Evolutionary conservation across 805 yeast genomes (phyloP).

Genomic region (Saccharomycopsis guyanensis): DNA sequence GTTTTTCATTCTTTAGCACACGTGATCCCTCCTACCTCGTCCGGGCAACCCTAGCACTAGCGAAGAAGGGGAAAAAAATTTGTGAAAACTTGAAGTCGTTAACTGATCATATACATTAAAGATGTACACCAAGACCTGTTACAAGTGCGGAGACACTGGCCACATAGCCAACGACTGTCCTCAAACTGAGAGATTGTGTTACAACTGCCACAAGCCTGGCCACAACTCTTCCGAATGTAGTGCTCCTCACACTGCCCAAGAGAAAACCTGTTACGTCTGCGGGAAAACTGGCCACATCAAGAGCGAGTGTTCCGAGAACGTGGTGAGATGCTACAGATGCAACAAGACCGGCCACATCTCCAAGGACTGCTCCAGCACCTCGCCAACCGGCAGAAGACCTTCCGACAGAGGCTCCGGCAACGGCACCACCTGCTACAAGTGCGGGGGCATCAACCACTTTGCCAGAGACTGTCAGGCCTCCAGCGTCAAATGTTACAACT

Average conservation of each 20-base stretch:
- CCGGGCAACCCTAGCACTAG: background rate
- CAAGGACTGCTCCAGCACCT: conserved; percentile 55
- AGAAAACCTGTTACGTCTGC: conserved; percentile 90
- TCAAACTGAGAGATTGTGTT: conserved; percentile 79
- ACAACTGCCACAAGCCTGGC: conserved; percentile 87
- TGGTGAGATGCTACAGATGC: conserved; percentile 75
- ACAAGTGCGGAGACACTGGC: conserved; percentile 88
- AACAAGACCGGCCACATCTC: conserved; percentile 76
- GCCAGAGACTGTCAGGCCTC: conserved; percentile 84
- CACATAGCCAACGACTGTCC: conserved; percentile 85
- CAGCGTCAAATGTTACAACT: conserved; percentile 79
- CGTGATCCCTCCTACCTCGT: no score
- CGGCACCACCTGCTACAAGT: conserved; percentile 35
- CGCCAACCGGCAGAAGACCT: conserved; percentile 30
- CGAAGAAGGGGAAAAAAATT: background rate
- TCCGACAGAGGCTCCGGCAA: conserved; percentile 26
- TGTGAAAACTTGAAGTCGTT: background rate
- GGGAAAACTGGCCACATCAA: conserved; percentile 87
- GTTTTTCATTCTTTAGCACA: no score
- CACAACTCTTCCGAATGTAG: conserved; percentile 88
- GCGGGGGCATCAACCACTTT: conserved; percentile 66
- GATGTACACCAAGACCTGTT: conserved; percentile 54
- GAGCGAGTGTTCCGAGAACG: conserved; percentile 64
- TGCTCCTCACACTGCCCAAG: conserved; percentile 74
- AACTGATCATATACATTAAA: background rate